phyloP scores from a whole-genome alignment of 208 protist genomes.

The Borovskyia barvae region DNA sequence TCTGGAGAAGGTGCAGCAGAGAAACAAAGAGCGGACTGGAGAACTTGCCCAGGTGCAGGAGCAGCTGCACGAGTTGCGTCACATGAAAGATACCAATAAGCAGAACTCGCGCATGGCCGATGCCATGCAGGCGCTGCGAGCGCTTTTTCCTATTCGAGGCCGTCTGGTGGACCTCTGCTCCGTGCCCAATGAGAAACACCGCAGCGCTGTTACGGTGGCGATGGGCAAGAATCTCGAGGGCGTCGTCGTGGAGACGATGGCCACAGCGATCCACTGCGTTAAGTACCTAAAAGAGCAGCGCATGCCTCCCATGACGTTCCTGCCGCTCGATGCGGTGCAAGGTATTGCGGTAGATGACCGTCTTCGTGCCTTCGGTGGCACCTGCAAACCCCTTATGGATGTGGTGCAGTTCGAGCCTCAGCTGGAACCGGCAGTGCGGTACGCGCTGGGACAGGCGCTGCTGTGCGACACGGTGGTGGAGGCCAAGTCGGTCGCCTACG shows the following conservation, averaged over 20 bases:
- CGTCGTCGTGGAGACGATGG: constrained; percentile 95
- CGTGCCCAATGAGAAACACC: constrained; percentile 89
- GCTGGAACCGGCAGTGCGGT: constrained; percentile 91
- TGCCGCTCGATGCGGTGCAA: constrained; percentile 93
- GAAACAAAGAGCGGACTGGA: constrained; percentile 65
- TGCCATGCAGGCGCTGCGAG: constrained; percentile 88
- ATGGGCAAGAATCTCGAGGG: constrained; percentile 96
- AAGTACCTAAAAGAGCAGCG: constrained; percentile 96
- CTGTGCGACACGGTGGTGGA: constrained; percentile 94
- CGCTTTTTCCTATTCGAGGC: constrained; percentile 89
- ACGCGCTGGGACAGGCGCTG: constrained; percentile 95
- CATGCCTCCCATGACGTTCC: constrained; percentile 93
- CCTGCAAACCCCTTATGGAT: constrained; percentile 92
- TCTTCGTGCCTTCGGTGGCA: constrained; percentile 89
- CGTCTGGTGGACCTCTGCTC: constrained; percentile 93
- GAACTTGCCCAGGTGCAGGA: constrained; percentile 88
- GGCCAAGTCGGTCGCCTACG: constrained; percentile 89
- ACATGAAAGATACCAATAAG: constrained; percentile 83
- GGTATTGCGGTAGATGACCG: constrained; percentile 89
- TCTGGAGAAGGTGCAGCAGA: constrained; percentile 46
- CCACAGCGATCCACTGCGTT: constrained; percentile 93
- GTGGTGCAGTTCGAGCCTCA: constrained; percentile 87
- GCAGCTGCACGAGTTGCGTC: constrained; percentile 84
- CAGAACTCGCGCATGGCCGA: constrained; percentile 71
- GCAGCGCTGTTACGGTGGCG: constrained; percentile 93